These are phyloP conservation scores for Gleditsia sinensis DNA, from an alignment of 306 rosid species.

Conservation along the genomic window DNA sequence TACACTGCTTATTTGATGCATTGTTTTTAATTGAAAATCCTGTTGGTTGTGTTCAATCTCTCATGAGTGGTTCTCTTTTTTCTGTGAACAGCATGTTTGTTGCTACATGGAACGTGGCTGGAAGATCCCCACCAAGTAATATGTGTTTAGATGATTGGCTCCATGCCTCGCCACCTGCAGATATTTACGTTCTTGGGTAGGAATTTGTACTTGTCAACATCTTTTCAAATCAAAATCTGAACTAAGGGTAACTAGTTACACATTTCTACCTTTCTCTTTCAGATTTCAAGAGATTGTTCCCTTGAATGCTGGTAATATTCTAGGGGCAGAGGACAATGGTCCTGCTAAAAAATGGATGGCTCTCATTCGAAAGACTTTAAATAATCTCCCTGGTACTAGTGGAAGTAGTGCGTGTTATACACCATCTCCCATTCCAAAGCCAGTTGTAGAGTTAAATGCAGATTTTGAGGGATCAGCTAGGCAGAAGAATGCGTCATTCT, in stretches of 20 bases:
- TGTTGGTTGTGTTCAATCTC: constrained; percentile 29
- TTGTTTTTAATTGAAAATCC: constrained; percentile 7
- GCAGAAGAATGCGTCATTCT: constrained; percentile 93
- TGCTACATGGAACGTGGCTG: constrained; percentile 98
- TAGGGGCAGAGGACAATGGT: constrained; percentile 98
- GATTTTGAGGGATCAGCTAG: constrained; percentile 96
- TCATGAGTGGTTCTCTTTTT: constrained; percentile 29
- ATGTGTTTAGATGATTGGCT: constrained; percentile 92
- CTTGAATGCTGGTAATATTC: constrained; percentile 93
- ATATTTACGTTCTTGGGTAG: constrained; percentile 99
- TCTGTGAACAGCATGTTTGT: constrained; percentile 76
- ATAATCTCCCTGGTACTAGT: constrained; percentile 92
- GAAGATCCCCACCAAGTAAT: constrained; percentile 93
- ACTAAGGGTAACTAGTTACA: constrained; percentile 24
- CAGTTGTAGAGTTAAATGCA: constrained; percentile 82
- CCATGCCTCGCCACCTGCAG: constrained; percentile 94
- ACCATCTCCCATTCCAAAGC: constrained; percentile 94
- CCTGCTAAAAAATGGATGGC: constrained; percentile 99
- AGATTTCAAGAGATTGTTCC: constrained; percentile 99
- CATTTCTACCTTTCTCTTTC: constrained; percentile 35
- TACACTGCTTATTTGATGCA: constrained; percentile 34
- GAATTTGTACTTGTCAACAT: constrained; percentile 28
- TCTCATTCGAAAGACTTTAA: constrained; percentile 84
- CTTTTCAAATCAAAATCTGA: constrained; percentile 12
- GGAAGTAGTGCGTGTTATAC: constrained; percentile 79